Base-by-base conservation (phyloP, 2,329 filamentous ascomycete species). In the Acrodontium crateriforme region DNA sequence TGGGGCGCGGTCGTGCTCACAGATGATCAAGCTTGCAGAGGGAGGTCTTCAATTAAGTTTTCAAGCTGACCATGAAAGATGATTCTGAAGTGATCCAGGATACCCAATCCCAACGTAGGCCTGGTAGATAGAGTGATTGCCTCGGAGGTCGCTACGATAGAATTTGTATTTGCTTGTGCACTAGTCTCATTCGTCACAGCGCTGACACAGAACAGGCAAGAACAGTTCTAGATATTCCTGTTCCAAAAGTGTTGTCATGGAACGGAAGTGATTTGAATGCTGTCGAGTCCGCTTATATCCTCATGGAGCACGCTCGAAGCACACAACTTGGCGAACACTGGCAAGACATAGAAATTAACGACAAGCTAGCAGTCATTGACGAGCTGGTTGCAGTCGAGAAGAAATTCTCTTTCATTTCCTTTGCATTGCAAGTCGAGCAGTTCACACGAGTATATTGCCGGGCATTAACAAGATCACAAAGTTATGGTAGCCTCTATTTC, bases 401-500 rank as follows among this genome's bases (percentile, higher is more conserved):
- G 36, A 58, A 56, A 33, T 40, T 59, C 29, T 35, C 54, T 14
- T 50, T 48, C 2, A 25, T 54, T 10, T 49, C 45, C 16, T 54
- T 58, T 23, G 46, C 43, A 21, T 28, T 39, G 54, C 58, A 38
- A 29, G 42, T 35, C 18, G 25, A 25, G 16, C 28, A 28, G 18
- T 37, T 19, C 34, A 28, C n/a, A 10, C 10, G 10, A n/a, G 4
- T 8, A 10, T 4, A 34, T 23, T 30, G 29, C 39, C 39, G 22
- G 39, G 31, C 17, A 33, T 27, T 16, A 16, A 21, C 38, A 26
- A 13, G 14, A 9, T 27, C 6, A 17, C 24, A 11, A 28, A 55
- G 54, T 17, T 55, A 53, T 40, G 53, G 57, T 4, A 56, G 43
- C 34, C 38, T 59, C 26, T 58, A 57, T 35, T 56, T 47, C 30